Conservation (phyloP, 768 basidiomycete genomes). For the Polyporus arcularius region DNA sequence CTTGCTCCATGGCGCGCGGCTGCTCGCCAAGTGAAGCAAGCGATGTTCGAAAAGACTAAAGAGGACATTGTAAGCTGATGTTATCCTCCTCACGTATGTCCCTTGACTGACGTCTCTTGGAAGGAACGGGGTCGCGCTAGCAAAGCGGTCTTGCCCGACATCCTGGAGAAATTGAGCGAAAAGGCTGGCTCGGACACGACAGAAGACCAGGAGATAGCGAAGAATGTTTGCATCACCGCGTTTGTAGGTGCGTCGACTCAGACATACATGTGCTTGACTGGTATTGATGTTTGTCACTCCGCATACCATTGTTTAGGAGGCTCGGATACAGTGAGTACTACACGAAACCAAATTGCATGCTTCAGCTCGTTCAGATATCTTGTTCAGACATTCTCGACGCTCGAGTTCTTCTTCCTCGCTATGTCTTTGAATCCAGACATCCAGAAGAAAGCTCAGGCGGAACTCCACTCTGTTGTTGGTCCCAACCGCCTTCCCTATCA, state of each 20-base stretch:
- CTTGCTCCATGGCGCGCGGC: not conserved
- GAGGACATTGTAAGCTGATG: not conserved
- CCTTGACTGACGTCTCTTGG: not conserved
- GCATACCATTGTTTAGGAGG: conserved; percentile 6
- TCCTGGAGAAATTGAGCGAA: not conserved
- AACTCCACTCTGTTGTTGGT: conserved; percentile 16
- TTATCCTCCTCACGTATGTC: not conserved
- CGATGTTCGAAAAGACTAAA: not conserved
- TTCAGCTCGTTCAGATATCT: not conserved
- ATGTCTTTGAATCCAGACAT: conserved; percentile 28
- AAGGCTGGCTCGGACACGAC: not conserved
- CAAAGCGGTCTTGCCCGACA: not conserved
- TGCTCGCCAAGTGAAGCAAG: conserved; percentile 1
- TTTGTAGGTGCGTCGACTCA: not conserved
- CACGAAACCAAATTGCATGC: not conserved
- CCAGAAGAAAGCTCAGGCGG: conserved; percentile 18
- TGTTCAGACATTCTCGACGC: conserved; percentile 22
- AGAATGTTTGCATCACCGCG: not conserved
- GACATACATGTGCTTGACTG: too few relatives aligned
- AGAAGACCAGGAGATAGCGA: conserved; percentile 3
- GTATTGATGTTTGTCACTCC: too few relatives aligned
- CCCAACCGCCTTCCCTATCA: conserved; percentile 8
- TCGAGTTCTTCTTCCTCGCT: conserved; percentile 30
- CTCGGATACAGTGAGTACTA: conserved; percentile 15
- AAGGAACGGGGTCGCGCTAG: not conserved